Evolutionary conservation across 2,329 filamentous ascomycete species (phyloP).

Genomic region (Sclerotinia minor): DNA sequence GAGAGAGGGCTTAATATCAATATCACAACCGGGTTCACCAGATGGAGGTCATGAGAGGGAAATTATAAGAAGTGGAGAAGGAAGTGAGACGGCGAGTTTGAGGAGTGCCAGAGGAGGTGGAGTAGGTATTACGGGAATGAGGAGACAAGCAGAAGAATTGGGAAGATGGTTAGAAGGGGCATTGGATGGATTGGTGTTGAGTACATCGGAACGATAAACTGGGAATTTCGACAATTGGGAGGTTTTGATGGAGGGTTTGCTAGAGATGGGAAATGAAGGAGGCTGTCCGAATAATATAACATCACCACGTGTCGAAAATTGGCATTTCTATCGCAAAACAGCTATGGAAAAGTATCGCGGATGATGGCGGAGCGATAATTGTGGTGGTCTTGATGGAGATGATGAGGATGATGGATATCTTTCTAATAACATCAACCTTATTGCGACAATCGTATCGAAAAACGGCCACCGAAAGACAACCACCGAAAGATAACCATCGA

Average conservation of each 20-base stretch:
- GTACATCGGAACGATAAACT: not conserved
- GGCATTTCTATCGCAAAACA: not conserved
- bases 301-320: not conserved
- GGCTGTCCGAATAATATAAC: not conserved
- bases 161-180: slow-evolving; percentile 21
- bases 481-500: not conserved
- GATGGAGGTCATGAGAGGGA: slow-evolving; percentile 6
- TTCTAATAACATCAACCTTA: not conserved
- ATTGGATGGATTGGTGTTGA: slow-evolving; percentile 15
- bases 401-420: not conserved
- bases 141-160: slow-evolving; percentile 22
- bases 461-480: not conserved
- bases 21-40: slow-evolving; percentile 8
- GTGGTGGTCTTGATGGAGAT: not conserved
- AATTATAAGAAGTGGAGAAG: slow-evolving; percentile 3
- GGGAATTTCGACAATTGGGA: not conserved
- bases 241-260: not conserved
- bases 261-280: not conserved
- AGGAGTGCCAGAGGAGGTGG: slow-evolving; percentile 18
- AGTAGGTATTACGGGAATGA: slow-evolving; percentile 16
- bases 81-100: slow-evolving; percentile 21
- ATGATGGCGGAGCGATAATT: not conserved
- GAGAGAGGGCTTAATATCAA: slow-evolving; percentile 10
- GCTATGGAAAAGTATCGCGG: rapidly evolving
- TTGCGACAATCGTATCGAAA: not conserved